Percentiles rank a stretch among this genome's conserved stretches.
Evolutionary conservation across 2,329 filamentous ascomycete genomes (phyloP).

Genomic region (Apiospora koreana): DNA sequence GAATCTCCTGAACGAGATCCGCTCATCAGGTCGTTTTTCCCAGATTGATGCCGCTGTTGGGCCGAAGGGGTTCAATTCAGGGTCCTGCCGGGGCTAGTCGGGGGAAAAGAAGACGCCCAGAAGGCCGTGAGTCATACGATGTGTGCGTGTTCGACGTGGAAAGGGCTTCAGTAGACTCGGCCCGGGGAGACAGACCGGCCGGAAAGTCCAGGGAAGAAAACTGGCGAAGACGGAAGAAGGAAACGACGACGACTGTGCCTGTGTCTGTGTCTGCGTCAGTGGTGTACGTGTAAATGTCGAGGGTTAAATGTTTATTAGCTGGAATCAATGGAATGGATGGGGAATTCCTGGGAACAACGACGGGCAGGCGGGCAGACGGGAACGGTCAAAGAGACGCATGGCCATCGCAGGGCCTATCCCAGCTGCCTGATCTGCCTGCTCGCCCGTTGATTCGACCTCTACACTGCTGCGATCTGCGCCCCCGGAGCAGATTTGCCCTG

Average conservation of each 20-base stretch:
- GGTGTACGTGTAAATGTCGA: no score
- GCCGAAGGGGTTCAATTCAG: neutral
- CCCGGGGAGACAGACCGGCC: no score
- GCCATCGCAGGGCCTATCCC: neutral
- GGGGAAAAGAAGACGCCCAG: neutral
- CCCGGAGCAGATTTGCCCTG: neutral
- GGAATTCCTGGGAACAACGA: neutral
- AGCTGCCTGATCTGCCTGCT: neutral
- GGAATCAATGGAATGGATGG: neutral
- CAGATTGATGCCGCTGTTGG: slow-evolving; percentile 1
- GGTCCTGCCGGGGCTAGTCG: slow-evolving; percentile 5
- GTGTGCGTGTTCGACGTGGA: neutral
- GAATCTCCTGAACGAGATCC: slow-evolving; percentile 6
- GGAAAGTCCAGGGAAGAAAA: neutral
- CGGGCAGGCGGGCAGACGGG: neutral
- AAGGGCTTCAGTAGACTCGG: neutral
- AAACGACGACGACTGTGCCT: neutral
- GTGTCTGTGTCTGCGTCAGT: neutral
- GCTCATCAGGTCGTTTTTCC: neutral
- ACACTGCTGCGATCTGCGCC: neutral
- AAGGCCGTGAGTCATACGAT: slow-evolving; percentile 7
- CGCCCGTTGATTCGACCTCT: neutral
- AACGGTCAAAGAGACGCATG: neutral
- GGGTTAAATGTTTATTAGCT: neutral
- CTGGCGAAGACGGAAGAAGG: neutral